Percentiles rank a stretch among this genome's conserved stretches.
phyloP scores from a whole-genome alignment of 2,329 filamentous ascomycete species.

The Fusarium sp. region DNA sequence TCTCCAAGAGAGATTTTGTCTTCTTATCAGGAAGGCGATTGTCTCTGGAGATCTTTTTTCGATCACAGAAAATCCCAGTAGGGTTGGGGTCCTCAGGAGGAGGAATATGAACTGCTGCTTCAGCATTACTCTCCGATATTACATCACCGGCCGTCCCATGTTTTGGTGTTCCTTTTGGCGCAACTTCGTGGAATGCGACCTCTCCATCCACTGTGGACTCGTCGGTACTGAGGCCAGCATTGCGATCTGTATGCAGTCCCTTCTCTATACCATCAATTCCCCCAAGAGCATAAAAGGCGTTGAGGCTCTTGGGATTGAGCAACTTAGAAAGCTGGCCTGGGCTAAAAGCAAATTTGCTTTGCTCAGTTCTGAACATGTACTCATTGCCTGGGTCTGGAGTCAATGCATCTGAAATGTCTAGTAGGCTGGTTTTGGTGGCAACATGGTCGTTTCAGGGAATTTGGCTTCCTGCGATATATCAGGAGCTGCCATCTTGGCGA shows the following conservation, averaged over 20 bases:
- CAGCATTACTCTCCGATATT: conserved; percentile 42
- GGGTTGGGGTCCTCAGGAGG: conserved; percentile 36
- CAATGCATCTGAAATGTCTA: conserved; percentile 46
- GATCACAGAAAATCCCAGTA: conserved; percentile 38
- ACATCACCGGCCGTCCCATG: conserved; percentile 48
- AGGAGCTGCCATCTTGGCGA: conserved; percentile 31
- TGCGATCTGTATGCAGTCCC: conserved; percentile 73
- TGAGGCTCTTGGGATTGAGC: conserved; percentile 80
- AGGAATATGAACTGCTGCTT: conserved; percentile 40
- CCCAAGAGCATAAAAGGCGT: conserved; percentile 79
- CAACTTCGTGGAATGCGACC: conserved; percentile 73
- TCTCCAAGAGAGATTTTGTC: conserved; percentile 65
- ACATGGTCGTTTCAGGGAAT: conserved; percentile 4
- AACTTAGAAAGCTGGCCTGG: conserved; percentile 83
- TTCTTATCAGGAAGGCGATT: conserved; percentile 73
- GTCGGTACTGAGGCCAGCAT: conserved; percentile 74
- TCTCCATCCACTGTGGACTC: conserved; percentile 71
- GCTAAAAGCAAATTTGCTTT: conserved; percentile 86
- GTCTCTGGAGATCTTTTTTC: conserved; percentile 62
- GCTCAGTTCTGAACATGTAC: conserved; percentile 74
- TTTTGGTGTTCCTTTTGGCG: conserved; percentile 49
- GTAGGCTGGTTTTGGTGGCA: conserved; percentile 17
- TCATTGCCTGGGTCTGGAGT: conserved; percentile 74
- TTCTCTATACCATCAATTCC: conserved; percentile 78
- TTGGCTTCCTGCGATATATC: conserved; percentile 27